phyloP scores from a whole-genome alignment of 495 filamentous ascomycete species.

The Neurospora sp. region DNA sequence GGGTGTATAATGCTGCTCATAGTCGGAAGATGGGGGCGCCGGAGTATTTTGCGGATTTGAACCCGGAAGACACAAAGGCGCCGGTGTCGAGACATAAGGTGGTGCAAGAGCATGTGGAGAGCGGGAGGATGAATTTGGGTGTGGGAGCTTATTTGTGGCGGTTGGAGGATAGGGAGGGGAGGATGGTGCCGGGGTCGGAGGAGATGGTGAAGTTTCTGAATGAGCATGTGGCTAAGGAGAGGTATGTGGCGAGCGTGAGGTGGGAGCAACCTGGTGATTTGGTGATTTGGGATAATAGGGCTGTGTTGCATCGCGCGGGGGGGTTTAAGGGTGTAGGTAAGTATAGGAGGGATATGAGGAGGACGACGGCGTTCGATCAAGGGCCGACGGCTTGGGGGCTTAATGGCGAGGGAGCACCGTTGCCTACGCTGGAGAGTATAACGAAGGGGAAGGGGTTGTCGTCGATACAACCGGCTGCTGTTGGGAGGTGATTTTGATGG shows the following conservation, averaged over 20 bases:
- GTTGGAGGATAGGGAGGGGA: slow-evolving; percentile 35
- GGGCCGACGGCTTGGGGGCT: slow-evolving; percentile 35
- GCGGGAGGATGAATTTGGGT: slow-evolving; percentile 44
- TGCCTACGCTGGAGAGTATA: slow-evolving; percentile 3
- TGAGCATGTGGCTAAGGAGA: slow-evolving; percentile 37
- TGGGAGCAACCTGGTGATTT: slow-evolving; percentile 43
- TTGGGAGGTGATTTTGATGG: background rate
- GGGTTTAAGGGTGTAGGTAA: slow-evolving; percentile 42
- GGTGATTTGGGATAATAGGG: slow-evolving; percentile 52
- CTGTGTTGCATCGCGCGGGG: slow-evolving; percentile 44
- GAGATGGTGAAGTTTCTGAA: slow-evolving; percentile 36
- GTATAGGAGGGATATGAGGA: slow-evolving; percentile 41
- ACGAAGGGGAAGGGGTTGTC: background rate
- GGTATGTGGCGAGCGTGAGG: slow-evolving; percentile 36
- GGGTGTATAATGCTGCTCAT: slow-evolving; percentile 41
- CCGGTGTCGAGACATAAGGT: slow-evolving; percentile 43
- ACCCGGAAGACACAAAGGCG: slow-evolving; percentile 20
- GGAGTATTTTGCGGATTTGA: slow-evolving; percentile 38
- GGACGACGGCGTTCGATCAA: slow-evolving; percentile 45
- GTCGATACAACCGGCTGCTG: background rate
- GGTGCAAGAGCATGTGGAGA: slow-evolving; percentile 43
- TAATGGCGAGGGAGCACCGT: slow-evolving; percentile 17
- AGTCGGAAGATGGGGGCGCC: slow-evolving; percentile 46
- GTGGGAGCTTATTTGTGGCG: slow-evolving; percentile 47
- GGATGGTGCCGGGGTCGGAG: slow-evolving; percentile 22